phyloP scores from a whole-genome alignment of 805 yeast genomes.

The Millerozyma acaciae region DNA sequence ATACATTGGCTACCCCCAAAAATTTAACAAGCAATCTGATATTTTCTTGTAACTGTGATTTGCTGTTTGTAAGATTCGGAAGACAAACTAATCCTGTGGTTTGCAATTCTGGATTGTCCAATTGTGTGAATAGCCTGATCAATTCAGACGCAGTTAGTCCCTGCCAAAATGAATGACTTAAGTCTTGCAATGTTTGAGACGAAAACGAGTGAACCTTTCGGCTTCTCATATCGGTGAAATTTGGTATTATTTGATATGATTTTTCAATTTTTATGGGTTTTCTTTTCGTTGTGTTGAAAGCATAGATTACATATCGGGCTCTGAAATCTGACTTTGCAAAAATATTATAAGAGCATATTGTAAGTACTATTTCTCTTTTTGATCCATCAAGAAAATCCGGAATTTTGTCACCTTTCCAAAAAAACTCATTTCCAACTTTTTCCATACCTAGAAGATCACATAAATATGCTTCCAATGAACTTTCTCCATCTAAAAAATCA shows the following conservation, averaged over 20 bases:
- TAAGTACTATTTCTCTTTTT: constrained; percentile 33
- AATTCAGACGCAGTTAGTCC: constrained; percentile 58
- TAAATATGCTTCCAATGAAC: constrained; percentile 27
- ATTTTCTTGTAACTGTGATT: constrained; percentile 12
- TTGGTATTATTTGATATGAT: constrained; percentile 23
- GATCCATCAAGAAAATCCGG: constrained; percentile 4
- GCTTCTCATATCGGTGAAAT: constrained; percentile 5
- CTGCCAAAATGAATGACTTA: constrained; percentile 43
- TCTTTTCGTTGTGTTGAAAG: constrained; percentile 13
- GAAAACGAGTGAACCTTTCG: constrained; percentile 15
- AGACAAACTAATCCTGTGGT: constrained; percentile 55
- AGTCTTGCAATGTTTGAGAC: constrained; percentile 14
- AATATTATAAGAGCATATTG: constrained; percentile 69
- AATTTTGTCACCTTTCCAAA: constrained; percentile 12
- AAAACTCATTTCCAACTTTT: constrained; percentile 12
- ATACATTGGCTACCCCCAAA: constrained; percentile 44
- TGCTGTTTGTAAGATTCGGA: constrained; percentile 33
- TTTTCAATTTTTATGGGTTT: constrained; percentile 24
- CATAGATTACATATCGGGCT: constrained; percentile 47
- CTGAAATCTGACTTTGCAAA: constrained; percentile 73
- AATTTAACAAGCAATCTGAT: constrained; percentile 39
- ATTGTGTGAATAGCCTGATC: constrained; percentile 50
- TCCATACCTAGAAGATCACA: constrained; percentile 24
- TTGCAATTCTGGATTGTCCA: constrained; percentile 52
- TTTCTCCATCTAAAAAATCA: constrained; percentile 14